Evolutionary conservation across 345 rosid genomes (phyloP).

Genomic region (Eucalyptus curtisii): DNA sequence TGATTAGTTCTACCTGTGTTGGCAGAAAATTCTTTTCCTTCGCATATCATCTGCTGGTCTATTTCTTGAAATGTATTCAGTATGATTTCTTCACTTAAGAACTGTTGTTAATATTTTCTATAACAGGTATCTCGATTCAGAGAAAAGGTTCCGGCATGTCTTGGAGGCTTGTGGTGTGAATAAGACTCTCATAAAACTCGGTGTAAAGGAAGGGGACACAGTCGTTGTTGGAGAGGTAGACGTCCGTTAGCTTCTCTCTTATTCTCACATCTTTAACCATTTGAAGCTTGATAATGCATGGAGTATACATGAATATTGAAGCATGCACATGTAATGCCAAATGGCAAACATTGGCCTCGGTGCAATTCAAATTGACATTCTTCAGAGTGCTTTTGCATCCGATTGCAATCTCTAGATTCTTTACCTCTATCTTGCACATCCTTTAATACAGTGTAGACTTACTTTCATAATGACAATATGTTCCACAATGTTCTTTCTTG

Average conservation of each 20-base stretch:
- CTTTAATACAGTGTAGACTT: not conserved
- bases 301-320: not conserved
- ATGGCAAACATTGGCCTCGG: not conserved
- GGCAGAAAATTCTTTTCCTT: not conserved
- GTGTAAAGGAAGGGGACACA: constrained; percentile 90
- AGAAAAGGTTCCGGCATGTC: constrained; percentile 77
- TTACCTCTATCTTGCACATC: not conserved
- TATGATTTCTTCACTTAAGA: not conserved
- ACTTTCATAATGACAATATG: not conserved
- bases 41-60: not conserved
- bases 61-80: not conserved
- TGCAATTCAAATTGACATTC: not conserved
- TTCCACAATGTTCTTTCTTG: not conserved
- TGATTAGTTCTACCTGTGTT: not conserved
- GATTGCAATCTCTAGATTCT: not conserved
- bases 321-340: not conserved
- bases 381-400: not conserved
- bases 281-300: not conserved
- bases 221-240: constrained; percentile 82
- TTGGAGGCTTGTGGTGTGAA: constrained; percentile 89
- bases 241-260: not conserved
- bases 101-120: not conserved
- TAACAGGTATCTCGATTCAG: constrained; percentile 77
- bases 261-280: not conserved
- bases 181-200: constrained; percentile 59